Percentiles rank a stretch among this genome's conserved stretches.
Evolutionary conservation across 495 filamentous ascomycete genomes (phyloP).

Genomic region (Penicillium mononematosum): DNA sequence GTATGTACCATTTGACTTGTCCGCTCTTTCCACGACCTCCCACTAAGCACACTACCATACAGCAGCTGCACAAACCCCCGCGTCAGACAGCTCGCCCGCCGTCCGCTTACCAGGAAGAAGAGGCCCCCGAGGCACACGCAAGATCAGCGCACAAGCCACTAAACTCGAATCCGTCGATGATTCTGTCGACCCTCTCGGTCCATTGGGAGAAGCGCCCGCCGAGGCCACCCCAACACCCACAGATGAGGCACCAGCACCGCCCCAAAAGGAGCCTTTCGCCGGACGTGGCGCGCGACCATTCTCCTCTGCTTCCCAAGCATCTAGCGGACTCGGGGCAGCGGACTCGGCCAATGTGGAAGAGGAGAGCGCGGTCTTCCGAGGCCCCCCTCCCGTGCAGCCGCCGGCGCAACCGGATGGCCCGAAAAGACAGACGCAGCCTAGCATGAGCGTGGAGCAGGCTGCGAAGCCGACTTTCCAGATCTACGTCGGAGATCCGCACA

Average conservation of each 20-base stretch:
- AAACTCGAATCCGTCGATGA: conserved; percentile 87
- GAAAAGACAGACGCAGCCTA: conserved; percentile 69
- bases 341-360: conserved; percentile 64
- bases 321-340: conserved; percentile 51
- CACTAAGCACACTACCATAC: conserved; percentile 36
- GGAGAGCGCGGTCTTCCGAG: conserved; percentile 60
- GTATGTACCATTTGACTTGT: conserved; percentile 22
- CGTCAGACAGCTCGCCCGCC: conserved; percentile 35
- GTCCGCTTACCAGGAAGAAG: conserved; percentile 50
- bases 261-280: conserved; percentile 76
- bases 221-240: conserved; percentile 37
- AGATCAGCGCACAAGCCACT: conserved; percentile 77
- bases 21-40: conserved; percentile 23
- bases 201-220: conserved; percentile 62
- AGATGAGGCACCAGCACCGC: conserved; percentile 81
- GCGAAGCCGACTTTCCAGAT: conserved; percentile 91
- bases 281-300: conserved; percentile 56
- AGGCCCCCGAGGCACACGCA: conserved; percentile 61
- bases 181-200: conserved; percentile 88
- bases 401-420: conserved; percentile 44
- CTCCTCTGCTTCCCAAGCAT: conserved; percentile 47
- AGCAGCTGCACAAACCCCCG: conserved; percentile 35
- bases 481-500: conserved; percentile 91
- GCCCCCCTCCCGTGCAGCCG: conserved; percentile 73
- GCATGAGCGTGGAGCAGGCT: conserved; percentile 84